Conservation (phyloP, 306 rosid genomes). For the Castanea sativa region DNA sequence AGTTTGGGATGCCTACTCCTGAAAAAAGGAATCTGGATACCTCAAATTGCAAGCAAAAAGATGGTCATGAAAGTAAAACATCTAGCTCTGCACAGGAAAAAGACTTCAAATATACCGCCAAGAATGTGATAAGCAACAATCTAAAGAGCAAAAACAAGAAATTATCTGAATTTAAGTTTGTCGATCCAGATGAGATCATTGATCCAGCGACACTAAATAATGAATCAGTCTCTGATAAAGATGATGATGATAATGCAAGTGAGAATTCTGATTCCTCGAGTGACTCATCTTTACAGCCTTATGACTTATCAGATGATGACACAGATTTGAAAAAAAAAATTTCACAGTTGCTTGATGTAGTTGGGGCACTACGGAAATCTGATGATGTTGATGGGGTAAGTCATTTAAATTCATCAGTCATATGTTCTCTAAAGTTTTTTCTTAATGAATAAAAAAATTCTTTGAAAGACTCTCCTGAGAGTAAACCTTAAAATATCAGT, state of each 20-base stretch:
- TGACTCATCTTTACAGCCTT: conserved; percentile 85
- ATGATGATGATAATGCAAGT: conserved; percentile 61
- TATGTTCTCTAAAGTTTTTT: not conserved
- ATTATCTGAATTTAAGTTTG: conserved; percentile 46
- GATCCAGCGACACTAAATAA: conserved; percentile 70
- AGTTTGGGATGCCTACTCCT: conserved; percentile 50
- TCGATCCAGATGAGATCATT: conserved; percentile 91
- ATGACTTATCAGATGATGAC: conserved; percentile 85
- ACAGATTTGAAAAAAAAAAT: conserved; percentile 74
- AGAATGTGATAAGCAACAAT: conserved; percentile 24
- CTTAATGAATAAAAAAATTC: not conserved
- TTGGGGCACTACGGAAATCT: conserved; percentile 80
- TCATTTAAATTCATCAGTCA: conserved; percentile 24
- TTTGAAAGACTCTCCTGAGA: not conserved
- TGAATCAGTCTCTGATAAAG: conserved; percentile 51
- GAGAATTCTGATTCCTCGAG: conserved; percentile 66
- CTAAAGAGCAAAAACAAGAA: conserved; percentile 49
- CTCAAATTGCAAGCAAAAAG: conserved; percentile 31
- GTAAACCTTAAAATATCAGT: conserved; percentile 1
- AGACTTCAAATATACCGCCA: conserved; percentile 28
- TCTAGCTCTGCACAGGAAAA: conserved; percentile 33
- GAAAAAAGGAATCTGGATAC: conserved; percentile 38
- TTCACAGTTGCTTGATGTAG: conserved; percentile 81
- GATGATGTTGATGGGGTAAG: conserved; percentile 95
- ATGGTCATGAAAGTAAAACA: conserved; percentile 22